A percentile compares a stretch with the other conserved stretches of the same genome.
Evolutionary conservation across 2,329 filamentous ascomycete genomes (phyloP).

Genomic region (Penicillium sclerotigenum): DNA sequence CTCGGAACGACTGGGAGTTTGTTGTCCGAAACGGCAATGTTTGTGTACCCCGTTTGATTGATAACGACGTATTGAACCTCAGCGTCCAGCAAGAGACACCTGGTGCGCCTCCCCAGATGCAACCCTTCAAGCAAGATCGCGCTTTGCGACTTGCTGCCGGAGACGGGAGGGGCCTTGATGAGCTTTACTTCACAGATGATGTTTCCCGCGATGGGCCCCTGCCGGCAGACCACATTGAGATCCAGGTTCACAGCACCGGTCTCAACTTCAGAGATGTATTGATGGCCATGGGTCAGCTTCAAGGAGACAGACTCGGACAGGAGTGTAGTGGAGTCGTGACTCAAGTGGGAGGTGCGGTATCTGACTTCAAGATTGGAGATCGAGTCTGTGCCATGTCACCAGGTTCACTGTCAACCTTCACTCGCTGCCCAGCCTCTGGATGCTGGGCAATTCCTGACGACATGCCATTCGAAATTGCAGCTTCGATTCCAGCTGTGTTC

Average conservation of each 20-base stretch:
- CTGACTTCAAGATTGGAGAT: constrained; percentile 38
- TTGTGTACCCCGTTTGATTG: constrained; percentile 20
- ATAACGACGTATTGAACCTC: constrained; percentile 19
- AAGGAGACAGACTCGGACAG: constrained; percentile 30
- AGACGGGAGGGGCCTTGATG: constrained; percentile 19
- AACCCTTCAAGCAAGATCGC: constrained; percentile 24
- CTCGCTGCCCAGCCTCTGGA: constrained; percentile 29
- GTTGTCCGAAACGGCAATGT: constrained; percentile 20
- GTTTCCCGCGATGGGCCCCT: constrained; percentile 8
- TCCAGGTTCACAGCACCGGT: constrained; percentile 19
- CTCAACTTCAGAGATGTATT: constrained; percentile 44
- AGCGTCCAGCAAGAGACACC: constrained; percentile 24
- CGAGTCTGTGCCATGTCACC: constrained; percentile 41
- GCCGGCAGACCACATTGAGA: constrained; percentile 21
- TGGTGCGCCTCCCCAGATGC: constrained; percentile 20
- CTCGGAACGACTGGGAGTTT: constrained; percentile 23
- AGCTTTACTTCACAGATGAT: constrained; percentile 29
- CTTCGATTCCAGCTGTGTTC: constrained; percentile 28
- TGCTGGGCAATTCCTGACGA: constrained; percentile 33
- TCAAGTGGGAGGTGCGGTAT: constrained; percentile 26
- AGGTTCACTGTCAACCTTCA: constrained; percentile 30
- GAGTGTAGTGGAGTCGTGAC: constrained; percentile 43
- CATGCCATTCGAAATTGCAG: constrained; percentile 27
- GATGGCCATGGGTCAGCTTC: constrained; percentile 38
- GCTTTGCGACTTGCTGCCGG: constrained; percentile 22